Percentiles rank a stretch among this genome's conserved stretches.
These are phyloP conservation scores for Cyclotella choctawhatcheeana DNA, from an alignment of 108 stramenopile genomes.

Conservation along the genomic window DNA sequence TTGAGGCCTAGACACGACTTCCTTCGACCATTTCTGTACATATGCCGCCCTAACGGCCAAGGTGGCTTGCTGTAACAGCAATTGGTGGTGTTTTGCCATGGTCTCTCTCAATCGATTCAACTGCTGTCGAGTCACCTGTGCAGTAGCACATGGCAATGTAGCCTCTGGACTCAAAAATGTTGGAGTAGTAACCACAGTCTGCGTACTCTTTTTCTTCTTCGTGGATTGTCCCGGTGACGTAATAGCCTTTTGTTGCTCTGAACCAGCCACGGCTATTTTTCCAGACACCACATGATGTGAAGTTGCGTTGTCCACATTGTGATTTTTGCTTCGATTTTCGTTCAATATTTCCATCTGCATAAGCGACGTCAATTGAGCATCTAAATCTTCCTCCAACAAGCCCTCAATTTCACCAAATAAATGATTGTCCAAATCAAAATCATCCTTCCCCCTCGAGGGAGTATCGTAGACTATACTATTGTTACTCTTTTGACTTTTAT, in stretches of 20 bases:
- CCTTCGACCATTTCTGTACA: conserved; percentile 42
- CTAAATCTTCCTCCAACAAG: conserved; percentile 84
- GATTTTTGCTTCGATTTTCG: conserved; percentile 2
- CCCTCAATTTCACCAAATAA: conserved; percentile 67
- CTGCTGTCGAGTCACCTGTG: conserved; percentile 61
- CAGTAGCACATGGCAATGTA: neutral
- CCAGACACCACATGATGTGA: neutral
- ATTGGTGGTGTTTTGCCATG: conserved; percentile 78
- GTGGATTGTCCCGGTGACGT: conserved; percentile 47
- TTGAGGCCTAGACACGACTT: too few relatives aligned
- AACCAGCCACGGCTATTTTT: conserved; percentile 29
- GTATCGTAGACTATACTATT: neutral
- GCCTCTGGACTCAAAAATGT: conserved; percentile 13
- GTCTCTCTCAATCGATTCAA: conserved; percentile 55
- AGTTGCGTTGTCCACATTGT: neutral
- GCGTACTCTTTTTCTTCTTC: conserved; percentile 51
- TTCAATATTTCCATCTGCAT: neutral
- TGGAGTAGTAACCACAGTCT: conserved; percentile 45
- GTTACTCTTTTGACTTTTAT: conserved; percentile 6
- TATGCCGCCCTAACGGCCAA: conserved; percentile 78
- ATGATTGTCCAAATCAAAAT: conserved; percentile 6
- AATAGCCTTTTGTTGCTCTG: conserved; percentile 42
- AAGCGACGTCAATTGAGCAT: conserved; percentile 80
- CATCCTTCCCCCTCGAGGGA: neutral
- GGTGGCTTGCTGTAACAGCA: conserved; percentile 78